Conservation (phyloP, 805 yeast species). For the Kregervanrija fluxuum region DNA sequence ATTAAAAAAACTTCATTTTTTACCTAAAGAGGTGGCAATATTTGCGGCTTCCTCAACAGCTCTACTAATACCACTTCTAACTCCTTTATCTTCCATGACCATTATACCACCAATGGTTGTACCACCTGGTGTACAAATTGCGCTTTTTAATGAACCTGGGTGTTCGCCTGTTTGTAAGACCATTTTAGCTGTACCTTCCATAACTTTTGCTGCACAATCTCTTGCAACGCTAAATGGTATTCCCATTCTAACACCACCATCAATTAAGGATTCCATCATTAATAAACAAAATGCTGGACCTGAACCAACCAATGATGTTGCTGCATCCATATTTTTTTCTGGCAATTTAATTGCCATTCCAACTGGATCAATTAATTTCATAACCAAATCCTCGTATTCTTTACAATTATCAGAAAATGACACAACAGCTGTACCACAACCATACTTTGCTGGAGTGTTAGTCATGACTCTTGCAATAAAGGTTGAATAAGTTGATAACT, state of each 20-base stretch:
- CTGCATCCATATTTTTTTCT: conserved; percentile 94
- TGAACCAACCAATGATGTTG: conserved; percentile 90
- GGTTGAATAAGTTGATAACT: conserved; percentile 45
- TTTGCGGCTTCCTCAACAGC: conserved; percentile 91
- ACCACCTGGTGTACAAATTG: conserved; percentile 96
- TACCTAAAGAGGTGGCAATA: conserved; percentile 56
- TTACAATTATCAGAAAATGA: conserved; percentile 44
- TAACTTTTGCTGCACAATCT: conserved; percentile 85
- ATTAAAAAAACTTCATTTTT: conserved; percentile 29
- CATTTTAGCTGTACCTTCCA: conserved; percentile 93
- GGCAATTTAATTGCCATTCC: conserved; percentile 65
- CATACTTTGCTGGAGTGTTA: conserved; percentile 90
- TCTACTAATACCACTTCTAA: conserved; percentile 78
- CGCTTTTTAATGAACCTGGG: conserved; percentile 81
- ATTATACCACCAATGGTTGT: conserved; percentile 94
- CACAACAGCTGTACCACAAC: conserved; percentile 92
- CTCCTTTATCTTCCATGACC: conserved; percentile 86
- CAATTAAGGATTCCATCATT: conserved; percentile 86
- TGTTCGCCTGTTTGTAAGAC: conserved; percentile 73
- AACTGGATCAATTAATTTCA: conserved; percentile 52
- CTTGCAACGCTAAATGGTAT: conserved; percentile 77
- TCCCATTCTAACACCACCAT: conserved; percentile 93
- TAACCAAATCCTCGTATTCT: conserved; percentile 33
- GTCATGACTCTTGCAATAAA: conserved; percentile 92
- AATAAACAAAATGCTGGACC: conserved; percentile 93